Evolutionary conservation across 1,139 yeast genomes (phyloP).

Genomic region (Scheffersomyces titani): DNA sequence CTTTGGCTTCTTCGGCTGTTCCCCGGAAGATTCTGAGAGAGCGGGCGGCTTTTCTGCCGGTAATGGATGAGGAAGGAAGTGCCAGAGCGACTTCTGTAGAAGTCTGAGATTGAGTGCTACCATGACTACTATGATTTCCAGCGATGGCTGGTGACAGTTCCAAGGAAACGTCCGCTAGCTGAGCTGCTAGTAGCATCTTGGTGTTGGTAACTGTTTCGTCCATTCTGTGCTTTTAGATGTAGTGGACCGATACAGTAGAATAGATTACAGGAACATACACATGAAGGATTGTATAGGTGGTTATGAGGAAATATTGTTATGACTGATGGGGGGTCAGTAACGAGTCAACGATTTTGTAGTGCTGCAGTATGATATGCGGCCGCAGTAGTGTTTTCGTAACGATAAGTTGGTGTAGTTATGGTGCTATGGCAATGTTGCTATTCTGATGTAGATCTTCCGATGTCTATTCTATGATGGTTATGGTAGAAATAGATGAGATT

Average conservation of each 20-base stretch:
- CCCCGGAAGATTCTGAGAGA: conserved; percentile 38
- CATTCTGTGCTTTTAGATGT: neutral
- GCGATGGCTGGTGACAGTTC: neutral
- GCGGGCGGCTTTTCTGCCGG: conserved; percentile 43
- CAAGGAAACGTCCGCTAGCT: neutral
- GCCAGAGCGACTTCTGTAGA: neutral
- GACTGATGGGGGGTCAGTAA: neutral
- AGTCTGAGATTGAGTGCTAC: neutral
- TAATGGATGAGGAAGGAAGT: conserved; percentile 11
- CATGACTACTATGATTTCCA: neutral
- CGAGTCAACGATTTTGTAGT: neutral
- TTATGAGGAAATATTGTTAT: neutral
- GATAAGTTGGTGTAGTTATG: neutral
- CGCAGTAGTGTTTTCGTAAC: neutral
- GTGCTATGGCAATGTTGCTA: neutral
- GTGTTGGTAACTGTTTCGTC: neutral
- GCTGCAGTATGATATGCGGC: neutral
- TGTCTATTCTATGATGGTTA: neutral
- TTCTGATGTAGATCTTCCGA: neutral
- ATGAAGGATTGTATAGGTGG: neutral
- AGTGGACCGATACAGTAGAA: neutral
- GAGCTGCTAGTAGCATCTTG: neutral
- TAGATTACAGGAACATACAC: neutral
- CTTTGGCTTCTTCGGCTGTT: conserved; percentile 1
- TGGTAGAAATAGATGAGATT: neutral